phyloP scores from a whole-genome alignment of 139 green algal species.

The Micromonas commoda region DNA sequence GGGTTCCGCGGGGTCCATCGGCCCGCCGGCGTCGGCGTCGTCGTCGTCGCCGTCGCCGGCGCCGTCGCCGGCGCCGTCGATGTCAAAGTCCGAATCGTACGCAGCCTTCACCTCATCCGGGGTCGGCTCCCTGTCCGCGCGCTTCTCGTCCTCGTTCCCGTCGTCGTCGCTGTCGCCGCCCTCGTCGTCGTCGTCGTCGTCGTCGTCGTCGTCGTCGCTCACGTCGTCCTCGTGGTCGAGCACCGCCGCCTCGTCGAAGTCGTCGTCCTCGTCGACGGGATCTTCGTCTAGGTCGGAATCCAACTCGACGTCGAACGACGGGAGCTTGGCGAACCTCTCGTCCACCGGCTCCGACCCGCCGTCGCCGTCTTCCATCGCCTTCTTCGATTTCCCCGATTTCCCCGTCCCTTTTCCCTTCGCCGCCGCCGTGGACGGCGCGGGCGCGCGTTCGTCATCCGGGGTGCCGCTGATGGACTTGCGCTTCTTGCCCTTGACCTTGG shows the following conservation, averaged over 20 bases:
- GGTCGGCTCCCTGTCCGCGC: too few species aligned
- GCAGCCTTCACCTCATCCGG: too few species aligned
- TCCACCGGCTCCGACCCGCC: too few species aligned
- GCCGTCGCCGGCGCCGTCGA: too few species aligned
- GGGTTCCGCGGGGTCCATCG: too few species aligned
- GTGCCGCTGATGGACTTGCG: too few species aligned
- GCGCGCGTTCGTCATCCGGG: constrained; percentile 7
- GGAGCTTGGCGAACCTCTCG: not conserved
- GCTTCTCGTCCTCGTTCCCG: not conserved
- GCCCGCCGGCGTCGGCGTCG: too few species aligned
- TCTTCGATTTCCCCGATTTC: not conserved
- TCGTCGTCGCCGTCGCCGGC: too few species aligned
- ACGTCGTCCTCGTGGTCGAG: not conserved
- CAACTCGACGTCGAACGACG: not conserved
- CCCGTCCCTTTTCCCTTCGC: not conserved
- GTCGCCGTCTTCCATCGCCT: not conserved
- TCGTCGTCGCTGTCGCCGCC: not conserved
- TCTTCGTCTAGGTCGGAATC: not conserved
- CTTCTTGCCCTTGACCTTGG: too few species aligned
- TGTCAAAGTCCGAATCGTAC: too few species aligned
- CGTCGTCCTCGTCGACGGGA: not conserved
- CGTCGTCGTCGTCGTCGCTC: not conserved
- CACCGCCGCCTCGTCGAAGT: not conserved
- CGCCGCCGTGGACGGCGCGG: not conserved
- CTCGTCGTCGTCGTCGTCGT: not conserved